Evolutionary conservation across 495 filamentous ascomycete genomes (phyloP), one percentile per base, ranked within the genome.

Genomic region (Letharia columbiana): DNA sequence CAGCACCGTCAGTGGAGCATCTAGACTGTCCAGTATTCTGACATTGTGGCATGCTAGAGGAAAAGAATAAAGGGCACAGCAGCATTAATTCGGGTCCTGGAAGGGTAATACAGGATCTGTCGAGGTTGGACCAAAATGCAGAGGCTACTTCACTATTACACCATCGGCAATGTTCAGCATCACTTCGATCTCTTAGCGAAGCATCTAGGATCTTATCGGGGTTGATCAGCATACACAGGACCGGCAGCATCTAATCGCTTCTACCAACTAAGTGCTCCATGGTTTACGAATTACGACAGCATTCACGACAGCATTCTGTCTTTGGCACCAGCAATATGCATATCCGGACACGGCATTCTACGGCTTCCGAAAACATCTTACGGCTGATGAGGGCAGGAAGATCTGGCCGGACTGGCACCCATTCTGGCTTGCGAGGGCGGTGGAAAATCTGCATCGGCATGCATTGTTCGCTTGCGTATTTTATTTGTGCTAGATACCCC

Each of bases 251-350:
- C 50, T 58, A 23, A 6, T 28, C 12, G 50, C 62, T 64, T 17
- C n/a, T 50, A 50, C 41, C 4, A 44, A 12, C 41, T 10, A 44
- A 44, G 41, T 15, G 41, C 10, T 11, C 11, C 10, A 44, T 10
- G 5, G 4, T 44, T 44, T 44, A 15, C 47, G 9, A n/a, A 9
- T 44, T 10, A n/a, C 41, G 31, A 44, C 52, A 47, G 52, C 40
- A 58, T 65, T 59, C 1, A n/a, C 23, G 41, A 49, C 54, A 60
- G 41, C 11, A 58, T 35, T 31, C 9, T 17, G 17, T 35, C 31
- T 59, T 64, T 59, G 13, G 63, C 42, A n/a, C 23, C 28, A 9
- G 59, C 40, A n/a, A n/a, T 64, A 23, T 17, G 13, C 28, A 57
- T 6, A 42, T 37, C 12, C 47, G 11, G 18, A 35, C 41, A 45